Percentiles rank a stretch among this genome's conserved stretches.
Evolutionary conservation across 176 grass and related monocot genomes (phyloP).

Genomic region (Oryza coarctata): DNA sequence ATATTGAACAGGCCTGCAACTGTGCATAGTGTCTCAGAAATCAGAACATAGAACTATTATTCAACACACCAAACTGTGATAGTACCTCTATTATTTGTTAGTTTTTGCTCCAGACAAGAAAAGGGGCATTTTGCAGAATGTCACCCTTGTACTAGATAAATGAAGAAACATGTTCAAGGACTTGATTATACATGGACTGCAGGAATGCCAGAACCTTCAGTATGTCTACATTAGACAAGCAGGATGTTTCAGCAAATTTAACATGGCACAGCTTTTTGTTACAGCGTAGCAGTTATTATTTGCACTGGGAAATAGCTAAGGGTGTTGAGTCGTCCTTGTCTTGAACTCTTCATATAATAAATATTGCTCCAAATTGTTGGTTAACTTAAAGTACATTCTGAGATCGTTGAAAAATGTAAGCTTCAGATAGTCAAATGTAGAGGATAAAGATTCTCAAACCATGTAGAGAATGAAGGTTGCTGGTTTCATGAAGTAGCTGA

Average conservation of each 20-base stretch:
- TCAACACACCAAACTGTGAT: no score
- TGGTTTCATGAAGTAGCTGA: conserved; percentile 51
- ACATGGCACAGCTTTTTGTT: conserved; percentile 16
- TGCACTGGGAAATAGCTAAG: conserved; percentile 6
- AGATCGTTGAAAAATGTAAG: conserved; percentile 9
- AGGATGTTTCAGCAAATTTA: conserved; percentile 21
- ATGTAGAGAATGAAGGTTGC: conserved; percentile 25
- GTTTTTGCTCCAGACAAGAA: conserved; percentile 2
- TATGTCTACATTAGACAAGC: conserved; percentile 8
- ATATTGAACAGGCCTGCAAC: conserved; percentile 5
- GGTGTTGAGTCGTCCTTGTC: neutral
- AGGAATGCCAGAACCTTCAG: conserved; percentile 18
- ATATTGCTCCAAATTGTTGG: neutral
- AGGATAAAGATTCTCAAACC: conserved; percentile 28
- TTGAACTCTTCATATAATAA: neutral
- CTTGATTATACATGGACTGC: neutral
- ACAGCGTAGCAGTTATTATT: conserved; percentile 12
- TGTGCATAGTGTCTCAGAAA: neutral
- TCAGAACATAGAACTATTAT: no score
- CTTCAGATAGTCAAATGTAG: neutral
- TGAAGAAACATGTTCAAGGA: neutral
- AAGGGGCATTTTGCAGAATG: neutral
- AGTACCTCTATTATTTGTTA: neutral
- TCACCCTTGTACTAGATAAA: conserved; percentile 11
- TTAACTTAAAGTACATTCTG: neutral